Evolutionary conservation across 768 basidiomycete genomes (phyloP), one percentile per base, ranked within the genome.

Genomic region (Lactarius akahatsu): DNA sequence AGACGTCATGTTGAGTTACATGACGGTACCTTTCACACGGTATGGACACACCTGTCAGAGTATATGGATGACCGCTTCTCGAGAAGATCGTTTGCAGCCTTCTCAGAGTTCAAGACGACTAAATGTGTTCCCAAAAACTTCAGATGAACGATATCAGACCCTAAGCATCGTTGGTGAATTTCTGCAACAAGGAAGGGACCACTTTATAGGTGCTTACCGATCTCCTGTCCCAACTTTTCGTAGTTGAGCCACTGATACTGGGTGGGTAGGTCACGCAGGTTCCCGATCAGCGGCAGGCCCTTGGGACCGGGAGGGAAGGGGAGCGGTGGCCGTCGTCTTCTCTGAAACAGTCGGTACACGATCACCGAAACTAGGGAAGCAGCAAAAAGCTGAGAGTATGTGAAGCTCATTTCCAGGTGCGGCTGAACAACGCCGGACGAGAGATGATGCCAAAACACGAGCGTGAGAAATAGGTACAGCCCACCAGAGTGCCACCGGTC

Each of bases 11-110:
- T 61, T 47, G 8, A 18, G 23, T 47, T 38, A 16, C 20, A 9
- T 23, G 34, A 23, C 4, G 47, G 4, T 18, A 26, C n/a, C 20
- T 28, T 45, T 45, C 43, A n/a, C 28, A 30, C 8, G 23, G 36
- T 23, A 6, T 15, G 30, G 30, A 59, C 57, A 16, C 56, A 71
- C 69, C 77, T 71, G 64, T 77, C 77, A 6, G 76, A 77, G 67
- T 77, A 76, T 10, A 75, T 67, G 20, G 71, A 67, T 7, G 74
- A 75, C 57, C 72, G 62, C 43, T 74, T 72, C 47, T 77, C 73
- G 55, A 77, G 71, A 30, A 78, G 72, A 28, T 76, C 77, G 4
- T 63, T 63, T 32, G 74, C 74, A 18, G 72, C 72, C 57, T 73
- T 65, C 30, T 67, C 58, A 13, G 76, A 74, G 68, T 77, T 76